A percentile compares a stretch with the other conserved stretches of the same genome.
Conservation (phyloP, 192 early-diverging fungal species). For the Dissophora ornata region DNA sequence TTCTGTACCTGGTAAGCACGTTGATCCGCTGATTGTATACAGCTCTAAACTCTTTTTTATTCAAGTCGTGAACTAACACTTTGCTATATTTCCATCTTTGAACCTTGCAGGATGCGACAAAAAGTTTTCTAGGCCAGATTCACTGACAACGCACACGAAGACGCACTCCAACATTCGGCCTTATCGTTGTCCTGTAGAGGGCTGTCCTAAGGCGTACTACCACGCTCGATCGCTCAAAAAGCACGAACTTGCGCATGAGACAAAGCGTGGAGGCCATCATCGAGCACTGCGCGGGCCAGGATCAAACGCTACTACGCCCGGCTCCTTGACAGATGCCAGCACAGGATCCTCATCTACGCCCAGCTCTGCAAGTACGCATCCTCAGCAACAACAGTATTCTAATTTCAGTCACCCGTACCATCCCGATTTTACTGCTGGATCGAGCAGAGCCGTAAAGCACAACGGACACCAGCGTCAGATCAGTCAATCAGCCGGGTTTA, state of each 20-base stretch:
- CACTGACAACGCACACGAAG: conserved; percentile 65
- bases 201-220: conserved; percentile 72
- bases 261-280: conserved; percentile 30
- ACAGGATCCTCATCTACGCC: not conserved
- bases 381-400: conserved; percentile 33
- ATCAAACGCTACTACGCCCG: conserved; percentile 16
- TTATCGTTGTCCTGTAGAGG: conserved; percentile 60
- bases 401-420: conserved; percentile 45
- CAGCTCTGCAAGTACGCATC: not conserved
- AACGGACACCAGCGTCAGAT: conserved; percentile 45
- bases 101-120: conserved; percentile 56
- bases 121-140: conserved; percentile 61
- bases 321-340: conserved; percentile 3
- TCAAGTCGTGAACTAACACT: too few relatives aligned
- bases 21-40: not conserved
- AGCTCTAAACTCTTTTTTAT: too few relatives aligned
- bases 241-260: conserved; percentile 66
- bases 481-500: conserved; percentile 32
- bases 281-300: conserved; percentile 41
- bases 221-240: conserved; percentile 71
- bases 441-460: conserved; percentile 24
- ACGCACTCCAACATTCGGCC: conserved; percentile 69
- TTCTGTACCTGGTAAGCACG: conserved; percentile 55
- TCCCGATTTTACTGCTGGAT: conserved; percentile 36
- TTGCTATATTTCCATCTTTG: too few relatives aligned